Conservation (phyloP, 1,139 yeast species). For the Taiozyma sp. region DNA sequence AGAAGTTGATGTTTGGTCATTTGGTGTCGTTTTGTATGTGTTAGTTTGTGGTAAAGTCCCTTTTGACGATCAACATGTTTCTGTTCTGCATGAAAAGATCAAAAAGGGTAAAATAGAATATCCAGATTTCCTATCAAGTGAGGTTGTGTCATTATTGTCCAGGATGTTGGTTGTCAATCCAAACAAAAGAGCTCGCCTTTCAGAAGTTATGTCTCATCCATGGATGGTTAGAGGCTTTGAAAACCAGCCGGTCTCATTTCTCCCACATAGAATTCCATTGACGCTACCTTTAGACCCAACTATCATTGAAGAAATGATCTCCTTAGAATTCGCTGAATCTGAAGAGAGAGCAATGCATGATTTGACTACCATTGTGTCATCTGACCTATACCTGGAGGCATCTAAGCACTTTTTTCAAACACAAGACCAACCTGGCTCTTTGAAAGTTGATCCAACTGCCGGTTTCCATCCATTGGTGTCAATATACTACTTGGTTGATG, state of each 20-base stretch:
- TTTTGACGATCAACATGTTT: constrained; percentile 92
- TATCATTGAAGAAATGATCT: constrained; percentile 71
- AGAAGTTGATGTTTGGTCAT: constrained; percentile 97
- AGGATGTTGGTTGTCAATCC: constrained; percentile 95
- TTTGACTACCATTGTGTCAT: constrained; percentile 53
- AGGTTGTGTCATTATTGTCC: constrained; percentile 77
- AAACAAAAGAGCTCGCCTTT: constrained; percentile 67
- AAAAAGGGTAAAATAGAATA: constrained; percentile 91
- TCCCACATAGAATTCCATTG: constrained; percentile 77
- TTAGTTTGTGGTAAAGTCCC: constrained; percentile 98
- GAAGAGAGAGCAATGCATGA: constrained; percentile 54
- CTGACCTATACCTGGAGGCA: constrained; percentile 66
- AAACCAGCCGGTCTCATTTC: constrained; percentile 59
- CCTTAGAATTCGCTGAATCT: constrained; percentile 71
- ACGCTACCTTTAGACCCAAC: constrained; percentile 66
- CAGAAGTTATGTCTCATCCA: constrained; percentile 82
- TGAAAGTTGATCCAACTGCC: constrained; percentile 57
- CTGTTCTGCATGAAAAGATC: constrained; percentile 90
- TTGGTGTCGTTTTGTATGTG: constrained; percentile 93
- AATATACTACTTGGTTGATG: constrained; percentile 81
- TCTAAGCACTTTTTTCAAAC: constrained; percentile 53
- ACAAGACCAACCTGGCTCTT: constrained; percentile 23
- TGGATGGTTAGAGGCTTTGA: constrained; percentile 95
- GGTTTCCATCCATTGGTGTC: constrained; percentile 89
- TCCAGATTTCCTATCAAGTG: constrained; percentile 76